phyloP scores from a whole-genome alignment of 192 early-diverging fungal species.

The Coemansia sp. region DNA sequence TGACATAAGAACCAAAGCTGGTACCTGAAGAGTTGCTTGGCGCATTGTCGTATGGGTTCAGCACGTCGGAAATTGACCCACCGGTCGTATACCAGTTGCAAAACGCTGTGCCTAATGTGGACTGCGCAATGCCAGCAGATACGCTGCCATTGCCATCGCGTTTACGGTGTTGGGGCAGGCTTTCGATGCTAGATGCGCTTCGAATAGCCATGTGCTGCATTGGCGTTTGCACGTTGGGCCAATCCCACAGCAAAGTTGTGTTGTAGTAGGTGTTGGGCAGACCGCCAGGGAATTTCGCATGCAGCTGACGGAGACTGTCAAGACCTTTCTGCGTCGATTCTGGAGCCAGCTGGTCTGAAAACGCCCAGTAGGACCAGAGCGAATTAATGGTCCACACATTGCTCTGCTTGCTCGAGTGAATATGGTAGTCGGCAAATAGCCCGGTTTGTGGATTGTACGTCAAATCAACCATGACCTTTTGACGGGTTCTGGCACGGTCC shows the following conservation, averaged over 20 bases:
- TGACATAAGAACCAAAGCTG: conserved; percentile 24
- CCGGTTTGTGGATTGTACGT: conserved; percentile 54
- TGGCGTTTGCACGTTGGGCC: conserved; percentile 66
- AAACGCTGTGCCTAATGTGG: conserved; percentile 56
- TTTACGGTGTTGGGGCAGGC: background rate
- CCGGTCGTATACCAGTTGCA: conserved; percentile 72
- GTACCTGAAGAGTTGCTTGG: conserved; percentile 5
- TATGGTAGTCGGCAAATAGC: conserved; percentile 60
- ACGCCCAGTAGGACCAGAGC: conserved; percentile 65
- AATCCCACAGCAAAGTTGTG: conserved; percentile 67
- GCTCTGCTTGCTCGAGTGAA: conserved; percentile 33
- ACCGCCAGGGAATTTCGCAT: conserved; percentile 57
- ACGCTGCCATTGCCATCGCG: conserved; percentile 8
- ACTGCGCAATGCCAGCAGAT: conserved; percentile 47
- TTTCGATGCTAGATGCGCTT: conserved; percentile 17
- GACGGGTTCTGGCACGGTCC: conserved; percentile 42
- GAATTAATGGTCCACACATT: conserved; percentile 56
- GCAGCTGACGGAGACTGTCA: conserved; percentile 33
- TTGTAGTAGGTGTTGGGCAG: conserved; percentile 61
- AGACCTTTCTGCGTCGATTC: conserved; percentile 42
- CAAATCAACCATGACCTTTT: conserved; percentile 54
- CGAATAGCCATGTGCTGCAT: conserved; percentile 57
- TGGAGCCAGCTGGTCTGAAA: conserved; percentile 22
- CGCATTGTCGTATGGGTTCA: conserved; percentile 21
- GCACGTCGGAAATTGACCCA: conserved; percentile 54